A percentile compares a stretch with the other conserved stretches of the same genome.
Conservation (phyloP, 768 basidiomycete species). For the Kwoniella pini region DNA sequence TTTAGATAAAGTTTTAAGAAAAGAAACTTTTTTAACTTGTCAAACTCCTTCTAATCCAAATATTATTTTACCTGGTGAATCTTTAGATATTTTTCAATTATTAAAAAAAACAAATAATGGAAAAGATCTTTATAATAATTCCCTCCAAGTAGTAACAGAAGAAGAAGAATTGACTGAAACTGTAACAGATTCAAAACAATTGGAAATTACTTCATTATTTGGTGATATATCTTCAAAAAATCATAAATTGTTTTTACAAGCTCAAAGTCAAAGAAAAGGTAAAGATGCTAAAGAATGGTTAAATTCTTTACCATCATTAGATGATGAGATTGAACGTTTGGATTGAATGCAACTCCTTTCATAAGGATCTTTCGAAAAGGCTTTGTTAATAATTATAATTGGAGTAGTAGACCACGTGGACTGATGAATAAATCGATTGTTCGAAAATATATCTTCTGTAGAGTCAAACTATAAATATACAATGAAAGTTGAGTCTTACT, state of each 20-base stretch:
- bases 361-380: too few species aligned
- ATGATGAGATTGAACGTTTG: too few species aligned
- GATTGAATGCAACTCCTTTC: too few species aligned
- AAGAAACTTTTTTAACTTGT: constrained; percentile 95
- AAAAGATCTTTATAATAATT: constrained; percentile 13
- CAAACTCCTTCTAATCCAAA: constrained; percentile 86
- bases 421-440: too few species aligned
- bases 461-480: too few species aligned
- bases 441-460: too few species aligned
- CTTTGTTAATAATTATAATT: too few species aligned
- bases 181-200: background rate
- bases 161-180: background rate
- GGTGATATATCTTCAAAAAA: constrained; percentile 10
- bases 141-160: background rate
- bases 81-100: constrained; percentile 68
- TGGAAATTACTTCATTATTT: constrained; percentile 8
- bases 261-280: constrained; percentile 15
- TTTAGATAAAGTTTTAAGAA: constrained; percentile 82
- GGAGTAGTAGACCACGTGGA: too few species aligned
- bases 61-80: constrained; percentile 84
- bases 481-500: too few species aligned
- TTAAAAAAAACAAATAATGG: constrained; percentile 69
- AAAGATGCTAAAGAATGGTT: constrained; percentile 20
- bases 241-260: constrained; percentile 21
- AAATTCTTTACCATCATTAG: constrained; percentile 5